Evolutionary conservation across 2,329 filamentous ascomycete species (phyloP).

Genomic region (Leptographium wingfieldii): DNA sequence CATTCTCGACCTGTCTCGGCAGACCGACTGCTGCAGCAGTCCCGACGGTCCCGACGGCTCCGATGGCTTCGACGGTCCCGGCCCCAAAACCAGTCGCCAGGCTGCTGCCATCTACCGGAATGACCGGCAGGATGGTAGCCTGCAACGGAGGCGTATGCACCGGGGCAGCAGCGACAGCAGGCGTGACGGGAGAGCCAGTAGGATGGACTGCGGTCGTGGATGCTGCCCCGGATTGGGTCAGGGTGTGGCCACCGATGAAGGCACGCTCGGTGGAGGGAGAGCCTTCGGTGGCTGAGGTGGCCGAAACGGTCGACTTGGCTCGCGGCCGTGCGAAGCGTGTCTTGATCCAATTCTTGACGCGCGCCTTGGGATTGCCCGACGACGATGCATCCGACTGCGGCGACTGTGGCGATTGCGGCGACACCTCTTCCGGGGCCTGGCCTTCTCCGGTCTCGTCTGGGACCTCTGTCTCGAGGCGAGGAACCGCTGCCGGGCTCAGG

Average conservation of each 20-base stretch:
- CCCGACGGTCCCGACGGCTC: neutral
- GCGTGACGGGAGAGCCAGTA: neutral
- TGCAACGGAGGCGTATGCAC: neutral
- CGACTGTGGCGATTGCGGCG: neutral
- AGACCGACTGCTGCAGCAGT: neutral
- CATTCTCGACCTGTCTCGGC: neutral
- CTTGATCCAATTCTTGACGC: conserved; percentile 31
- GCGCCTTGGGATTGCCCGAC: conserved; percentile 14
- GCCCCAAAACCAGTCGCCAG: neutral
- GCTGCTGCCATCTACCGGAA: conserved; percentile 19
- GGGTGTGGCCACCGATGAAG: conserved; percentile 31
- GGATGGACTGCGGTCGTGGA: neutral
- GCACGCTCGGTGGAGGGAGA: conserved; percentile 5
- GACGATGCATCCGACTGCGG: conserved; percentile 9
- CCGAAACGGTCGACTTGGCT: conserved; percentile 15
- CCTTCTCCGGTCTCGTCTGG: neutral
- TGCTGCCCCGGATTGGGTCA: conserved; percentile 15
- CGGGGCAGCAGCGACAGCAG: neutral
- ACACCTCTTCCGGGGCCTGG: neutral
- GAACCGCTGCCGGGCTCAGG: too few relatives aligned
- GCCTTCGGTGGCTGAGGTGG: neutral
- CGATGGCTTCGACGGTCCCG: neutral
- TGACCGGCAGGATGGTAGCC: neutral
- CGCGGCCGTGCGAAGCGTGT: conserved; percentile 24
- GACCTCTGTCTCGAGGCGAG: neutral